Base-by-base conservation (phyloP, 2,329 filamentous ascomycete species). In the Aspergillus fijiensis region DNA sequence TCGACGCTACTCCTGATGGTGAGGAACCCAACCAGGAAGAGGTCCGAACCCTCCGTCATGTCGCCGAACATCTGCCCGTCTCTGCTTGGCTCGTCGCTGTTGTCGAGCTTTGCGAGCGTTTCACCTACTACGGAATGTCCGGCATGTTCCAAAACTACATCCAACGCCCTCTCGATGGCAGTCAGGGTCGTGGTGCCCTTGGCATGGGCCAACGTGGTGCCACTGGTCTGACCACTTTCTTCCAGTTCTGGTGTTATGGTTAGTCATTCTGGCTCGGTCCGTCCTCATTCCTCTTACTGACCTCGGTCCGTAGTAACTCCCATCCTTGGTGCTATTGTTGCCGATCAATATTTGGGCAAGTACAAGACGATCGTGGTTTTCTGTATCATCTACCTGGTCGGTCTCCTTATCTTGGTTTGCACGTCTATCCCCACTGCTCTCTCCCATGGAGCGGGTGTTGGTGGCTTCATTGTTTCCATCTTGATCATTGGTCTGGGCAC, bases 401-500 rank as follows among this genome's bases (percentile, higher is more conserved):
- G 84, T 65, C 78, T 85, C 59, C 64, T 84, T 54, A 79, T 87
- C 60, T 76, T 87, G 50, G 79, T 84, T 49, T 76, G 75, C 56
- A 86, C 85, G 2, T 83, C 85, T 1, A 76, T 85, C 1, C 85
- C 85, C 0, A 60, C 64, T 2, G 75, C 85, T 29, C 73, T 87
- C 27, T 73, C 80, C 14, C 72, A 80, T 57, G 79, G 82, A 47
- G 78, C 78, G 29, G 80, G 82, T 45, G 70, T 87, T n/a, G 81
- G 78, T 52, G 82, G 82, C n/a, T 82, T 87, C 67, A 76, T 85
- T 51, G 74, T 80, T 14, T 77, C 85, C 10, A 80, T 87, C 63
- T 78, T 89, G 65, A 72, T 89, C 63, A 87, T 89, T 62, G 87
- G 87, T 61, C 71, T 89, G 12, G 87, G 87, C 55, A 89, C 87